phyloP scores from a whole-genome alignment of 75 land plant genomes.

The Selaginella tamariscina region DNA sequence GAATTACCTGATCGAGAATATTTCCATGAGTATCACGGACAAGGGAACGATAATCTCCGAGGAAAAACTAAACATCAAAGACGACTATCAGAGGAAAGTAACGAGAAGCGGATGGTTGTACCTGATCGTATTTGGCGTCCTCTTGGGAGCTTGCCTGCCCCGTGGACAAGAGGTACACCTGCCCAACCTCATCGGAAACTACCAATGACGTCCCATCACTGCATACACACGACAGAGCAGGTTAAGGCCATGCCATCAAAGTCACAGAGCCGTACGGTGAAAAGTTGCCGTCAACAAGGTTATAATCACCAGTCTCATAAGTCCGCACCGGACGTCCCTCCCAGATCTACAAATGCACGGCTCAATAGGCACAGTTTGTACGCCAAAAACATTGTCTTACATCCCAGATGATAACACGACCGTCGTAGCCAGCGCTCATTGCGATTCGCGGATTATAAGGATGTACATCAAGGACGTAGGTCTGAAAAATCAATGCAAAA shows the following conservation, averaged over 20 bases:
- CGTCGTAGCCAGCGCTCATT: slow-evolving; percentile 99
- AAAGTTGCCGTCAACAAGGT: slow-evolving; percentile 92
- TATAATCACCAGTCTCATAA: slow-evolving; percentile 75
- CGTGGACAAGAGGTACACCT: slow-evolving; percentile 68
- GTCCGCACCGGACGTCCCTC: slow-evolving; percentile 80
- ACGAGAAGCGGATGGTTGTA: slow-evolving; percentile 17
- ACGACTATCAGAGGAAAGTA: too few species aligned
- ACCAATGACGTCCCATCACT: slow-evolving; percentile 95
- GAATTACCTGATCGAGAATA: slow-evolving; percentile 71
- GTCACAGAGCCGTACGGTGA: slow-evolving; percentile 62
- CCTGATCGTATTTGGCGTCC: slow-evolving; percentile 97
- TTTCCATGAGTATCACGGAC: slow-evolving; percentile 73
- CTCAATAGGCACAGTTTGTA: neutral
- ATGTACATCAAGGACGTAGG: slow-evolving; percentile 94
- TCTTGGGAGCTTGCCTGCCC: slow-evolving; percentile 80
- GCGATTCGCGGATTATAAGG: slow-evolving; percentile 97
- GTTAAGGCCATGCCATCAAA: neutral
- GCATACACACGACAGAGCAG: too few species aligned
- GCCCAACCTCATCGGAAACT: slow-evolving; percentile 97
- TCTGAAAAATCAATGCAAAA: slow-evolving; percentile 32
- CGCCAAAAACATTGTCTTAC: slow-evolving; percentile 39
- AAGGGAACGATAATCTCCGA: slow-evolving; percentile 93
- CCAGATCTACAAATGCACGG: slow-evolving; percentile 53
- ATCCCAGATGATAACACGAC: slow-evolving; percentile 92
- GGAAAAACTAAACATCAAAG: slow-evolving; percentile 96